These are phyloP conservation scores for Ophiobolus disseminans DNA, from an alignment of 2,329 filamentous ascomycete genomes.

Conservation along the genomic window DNA sequence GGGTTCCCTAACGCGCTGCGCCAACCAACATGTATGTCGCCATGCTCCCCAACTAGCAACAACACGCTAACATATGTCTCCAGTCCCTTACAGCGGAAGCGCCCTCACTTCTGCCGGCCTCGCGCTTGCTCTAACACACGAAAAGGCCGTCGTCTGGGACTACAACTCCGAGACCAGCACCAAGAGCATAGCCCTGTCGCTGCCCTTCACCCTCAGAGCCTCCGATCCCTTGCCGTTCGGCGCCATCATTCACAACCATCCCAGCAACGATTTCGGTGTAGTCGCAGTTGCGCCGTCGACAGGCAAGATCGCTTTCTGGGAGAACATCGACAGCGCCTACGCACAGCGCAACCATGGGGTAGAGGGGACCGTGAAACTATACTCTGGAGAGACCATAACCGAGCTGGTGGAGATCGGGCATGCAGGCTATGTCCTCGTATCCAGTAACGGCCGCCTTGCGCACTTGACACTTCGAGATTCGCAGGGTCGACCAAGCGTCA, in stretches of 20 bases:
- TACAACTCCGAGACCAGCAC: constrained; percentile 72
- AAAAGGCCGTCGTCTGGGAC: constrained; percentile 88
- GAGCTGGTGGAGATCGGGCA: constrained; percentile 85
- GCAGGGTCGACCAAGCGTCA: constrained; percentile 83
- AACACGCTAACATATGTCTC: constrained; percentile 22
- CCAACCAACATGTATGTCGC: constrained; percentile 67
- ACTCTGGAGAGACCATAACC: constrained; percentile 77
- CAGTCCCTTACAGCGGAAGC: constrained; percentile 48
- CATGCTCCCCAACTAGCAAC: constrained; percentile 14
- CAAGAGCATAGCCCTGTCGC: constrained; percentile 74
- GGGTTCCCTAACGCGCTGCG: constrained; percentile 80
- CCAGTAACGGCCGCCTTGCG: constrained; percentile 84
- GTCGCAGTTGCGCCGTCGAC: constrained; percentile 83
- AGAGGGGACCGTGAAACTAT: constrained; percentile 76
- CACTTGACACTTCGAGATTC: constrained; percentile 86
- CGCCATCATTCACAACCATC: constrained; percentile 79
- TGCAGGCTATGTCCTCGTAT: constrained; percentile 82
- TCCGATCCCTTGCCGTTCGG: constrained; percentile 80
- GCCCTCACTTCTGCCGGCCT: constrained; percentile 69
- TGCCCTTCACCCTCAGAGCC: constrained; percentile 75
- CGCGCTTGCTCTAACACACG: constrained; percentile 79
- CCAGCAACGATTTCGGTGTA: constrained; percentile 80
- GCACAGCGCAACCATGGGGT: constrained; percentile 82
- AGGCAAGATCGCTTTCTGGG: constrained; percentile 92
- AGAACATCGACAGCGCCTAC: constrained; percentile 88